Evolutionary conservation across 2,329 filamentous ascomycete genomes (phyloP), one percentile per base, ranked within the genome.

Genomic region (Colletotrichum limetticola): DNA sequence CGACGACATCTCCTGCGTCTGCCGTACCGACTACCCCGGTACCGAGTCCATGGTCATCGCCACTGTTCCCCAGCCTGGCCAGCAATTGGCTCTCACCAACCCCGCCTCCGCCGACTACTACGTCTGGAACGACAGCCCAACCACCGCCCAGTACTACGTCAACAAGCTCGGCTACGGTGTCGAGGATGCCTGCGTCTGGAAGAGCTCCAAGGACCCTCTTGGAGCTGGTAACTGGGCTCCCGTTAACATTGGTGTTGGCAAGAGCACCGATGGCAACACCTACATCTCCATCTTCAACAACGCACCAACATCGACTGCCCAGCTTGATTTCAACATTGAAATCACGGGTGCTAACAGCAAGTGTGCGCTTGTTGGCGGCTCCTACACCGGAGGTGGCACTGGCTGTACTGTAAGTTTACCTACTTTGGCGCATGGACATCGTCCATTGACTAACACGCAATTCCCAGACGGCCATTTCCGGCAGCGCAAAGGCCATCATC

Each of bases 11-110:
- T 92, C 94, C 32, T 89, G 93, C 57, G 89, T 97, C 77, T 99
- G 97, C 91, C 95, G 95, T 83, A 98, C 97, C 76, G 95, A 98
- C 83, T 99, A 99, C 85, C 97, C 97, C 74, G 96, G 95, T 80
- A 95, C 91, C 72, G 97, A 99, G 86, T 88, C 88, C 78, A 96
- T 98, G 91, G 94, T 93, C 67, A 89, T 98, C 72, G 94, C 96
- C 58, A 85, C 95, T 59, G 84, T 90, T 71, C 87, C 92, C 56
- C 76, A 83, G 5, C 84, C 93, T 65, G 93, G 93, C 72, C 78
- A 84, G 61, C 88, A 84, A 30, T 85, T 90, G 74, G 83, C 87
- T 46, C 85, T 99, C 76, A 94, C 94, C 80, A 96, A 94, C 86
- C 93, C 96, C 59, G 85, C 93, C 76, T 91, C 92, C 73, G 80